Evolutionary conservation across 805 yeast species (phyloP).

Genomic region (Saturnispora sanitii): DNA sequence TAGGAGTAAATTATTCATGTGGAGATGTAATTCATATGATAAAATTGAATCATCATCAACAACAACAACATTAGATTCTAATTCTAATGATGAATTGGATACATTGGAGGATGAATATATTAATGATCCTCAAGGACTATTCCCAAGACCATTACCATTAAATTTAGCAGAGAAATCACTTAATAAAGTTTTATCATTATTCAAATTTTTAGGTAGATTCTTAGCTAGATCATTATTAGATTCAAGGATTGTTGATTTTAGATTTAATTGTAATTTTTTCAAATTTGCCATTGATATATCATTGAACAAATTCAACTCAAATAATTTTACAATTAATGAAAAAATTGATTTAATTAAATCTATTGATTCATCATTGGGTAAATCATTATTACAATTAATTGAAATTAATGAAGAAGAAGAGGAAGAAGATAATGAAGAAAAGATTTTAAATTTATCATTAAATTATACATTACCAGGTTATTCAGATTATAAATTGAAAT

Average conservation of each 20-base stretch:
- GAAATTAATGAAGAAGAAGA: slow-evolving; percentile 11
- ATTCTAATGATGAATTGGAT: slow-evolving; percentile 8
- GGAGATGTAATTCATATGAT: slow-evolving; percentile 43
- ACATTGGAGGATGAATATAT: slow-evolving; percentile 27
- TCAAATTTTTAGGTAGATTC: slow-evolving; percentile 67
- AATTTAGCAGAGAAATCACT: slow-evolving; percentile 7
- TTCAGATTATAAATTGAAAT: slow-evolving; percentile 45
- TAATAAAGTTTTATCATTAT: slow-evolving; percentile 39
- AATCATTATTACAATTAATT: slow-evolving; percentile 10
- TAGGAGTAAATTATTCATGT: slow-evolving; percentile 44
- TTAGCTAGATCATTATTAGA: slow-evolving; percentile 82
- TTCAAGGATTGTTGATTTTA: slow-evolving; percentile 77
- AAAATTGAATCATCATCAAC: neutral
- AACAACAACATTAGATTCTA: too few relatives aligned
- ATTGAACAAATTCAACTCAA: slow-evolving; percentile 4
- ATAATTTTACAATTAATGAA: slow-evolving; percentile 4
- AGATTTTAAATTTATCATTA: slow-evolving; percentile 46
- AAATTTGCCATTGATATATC: slow-evolving; percentile 34
- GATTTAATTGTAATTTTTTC: slow-evolving; percentile 65
- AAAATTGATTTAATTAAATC: slow-evolving; percentile 31
- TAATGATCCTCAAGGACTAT: slow-evolving; percentile 44
- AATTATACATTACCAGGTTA: slow-evolving; percentile 74
- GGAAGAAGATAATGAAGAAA: slow-evolving; percentile 21
- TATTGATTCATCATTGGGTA: slow-evolving; percentile 52
- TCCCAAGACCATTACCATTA: slow-evolving; percentile 53